These are phyloP conservation scores for Gentiana straminea DNA, from an alignment of 257 asterid species.

Conservation along the genomic window DNA sequence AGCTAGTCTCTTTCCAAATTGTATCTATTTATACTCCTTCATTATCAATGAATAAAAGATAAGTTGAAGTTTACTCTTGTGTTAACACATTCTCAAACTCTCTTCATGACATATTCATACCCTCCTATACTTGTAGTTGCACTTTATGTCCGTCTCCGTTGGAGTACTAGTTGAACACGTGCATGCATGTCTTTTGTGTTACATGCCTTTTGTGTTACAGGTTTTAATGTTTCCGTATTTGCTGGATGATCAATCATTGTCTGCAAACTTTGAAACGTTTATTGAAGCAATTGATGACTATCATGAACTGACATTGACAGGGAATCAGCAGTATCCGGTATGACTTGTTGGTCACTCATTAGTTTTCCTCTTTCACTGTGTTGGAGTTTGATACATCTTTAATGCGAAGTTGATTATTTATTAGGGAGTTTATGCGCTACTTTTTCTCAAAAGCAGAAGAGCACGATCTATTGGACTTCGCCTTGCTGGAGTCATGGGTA, in stretches of 20 bases:
- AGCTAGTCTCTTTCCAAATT: too few species aligned
- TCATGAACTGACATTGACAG: slow-evolving; percentile 81
- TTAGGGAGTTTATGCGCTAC: slow-evolving; percentile 88
- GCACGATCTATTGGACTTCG: slow-evolving; percentile 86
- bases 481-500: slow-evolving; percentile 83
- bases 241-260: slow-evolving; percentile 72
- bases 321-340: slow-evolving; percentile 92
- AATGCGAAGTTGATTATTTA: slow-evolving; percentile 8
- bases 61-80: too few species aligned
- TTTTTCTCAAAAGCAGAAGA: slow-evolving; percentile 78
- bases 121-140: neutral
- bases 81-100: too few species aligned
- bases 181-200: neutral
- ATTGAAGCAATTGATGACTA: slow-evolving; percentile 79
- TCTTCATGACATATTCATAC: too few species aligned
- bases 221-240: slow-evolving; percentile 79
- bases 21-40: too few species aligned
- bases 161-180: neutral
- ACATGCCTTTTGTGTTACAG: slow-evolving; percentile 23
- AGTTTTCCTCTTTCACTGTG: slow-evolving; percentile 8
- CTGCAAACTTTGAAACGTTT: slow-evolving; percentile 63
- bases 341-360: slow-evolving; percentile 14
- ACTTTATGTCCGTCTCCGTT: slow-evolving; percentile 2
- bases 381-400: slow-evolving; percentile 13
- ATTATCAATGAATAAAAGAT: too few species aligned